Evolutionary conservation across 768 basidiomycete genomes (phyloP).

Genomic region (Pleurotus pulmonarius): DNA sequence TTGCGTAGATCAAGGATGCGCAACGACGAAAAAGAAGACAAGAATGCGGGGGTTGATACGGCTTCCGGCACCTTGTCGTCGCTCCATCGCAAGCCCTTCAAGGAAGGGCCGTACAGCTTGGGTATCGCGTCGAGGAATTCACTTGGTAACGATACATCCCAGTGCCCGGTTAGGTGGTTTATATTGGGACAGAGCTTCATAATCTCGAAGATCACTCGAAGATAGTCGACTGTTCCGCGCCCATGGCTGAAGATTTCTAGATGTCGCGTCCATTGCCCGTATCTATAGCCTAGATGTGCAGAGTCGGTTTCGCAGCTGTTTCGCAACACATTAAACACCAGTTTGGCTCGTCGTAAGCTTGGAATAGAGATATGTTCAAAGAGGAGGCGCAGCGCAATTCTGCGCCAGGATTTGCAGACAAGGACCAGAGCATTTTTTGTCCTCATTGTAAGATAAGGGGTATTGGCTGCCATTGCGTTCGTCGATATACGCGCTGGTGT

Average conservation of each 20-base stretch:
- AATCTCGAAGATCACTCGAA: conserved; percentile 39
- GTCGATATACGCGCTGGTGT: conserved; percentile 32
- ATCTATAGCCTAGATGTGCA: conserved; percentile 13
- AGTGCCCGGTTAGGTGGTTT: conserved; percentile 42
- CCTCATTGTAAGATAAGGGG: conserved; percentile 38
- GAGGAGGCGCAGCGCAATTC: conserved; percentile 35
- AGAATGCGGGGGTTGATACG: conserved; percentile 26
- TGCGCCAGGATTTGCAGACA: conserved; percentile 45
- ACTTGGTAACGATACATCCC: conserved; percentile 36
- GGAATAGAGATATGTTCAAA: conserved; percentile 44
- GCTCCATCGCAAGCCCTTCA: conserved; percentile 45
- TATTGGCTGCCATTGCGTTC: conserved; percentile 44
- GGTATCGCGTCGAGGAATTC: conserved; percentile 40
- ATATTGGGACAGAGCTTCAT: conserved; percentile 42
- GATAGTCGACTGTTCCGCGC: conserved; percentile 35
- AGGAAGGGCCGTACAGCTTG: conserved; percentile 32
- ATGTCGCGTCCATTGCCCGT: conserved; percentile 46
- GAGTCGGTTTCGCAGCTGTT: conserved; percentile 11
- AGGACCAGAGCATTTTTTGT: conserved; percentile 48
- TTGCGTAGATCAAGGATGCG: conserved; percentile 44
- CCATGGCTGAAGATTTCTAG: conserved; percentile 45
- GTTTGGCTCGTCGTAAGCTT: conserved; percentile 37
- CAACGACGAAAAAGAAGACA: conserved; percentile 37
- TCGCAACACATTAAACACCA: conserved; percentile 31
- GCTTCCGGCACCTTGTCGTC: conserved; percentile 21